These are phyloP conservation scores for Suillus sp. DNA, from an alignment of 768 basidiomycete genomes.

Conservation along the genomic window DNA sequence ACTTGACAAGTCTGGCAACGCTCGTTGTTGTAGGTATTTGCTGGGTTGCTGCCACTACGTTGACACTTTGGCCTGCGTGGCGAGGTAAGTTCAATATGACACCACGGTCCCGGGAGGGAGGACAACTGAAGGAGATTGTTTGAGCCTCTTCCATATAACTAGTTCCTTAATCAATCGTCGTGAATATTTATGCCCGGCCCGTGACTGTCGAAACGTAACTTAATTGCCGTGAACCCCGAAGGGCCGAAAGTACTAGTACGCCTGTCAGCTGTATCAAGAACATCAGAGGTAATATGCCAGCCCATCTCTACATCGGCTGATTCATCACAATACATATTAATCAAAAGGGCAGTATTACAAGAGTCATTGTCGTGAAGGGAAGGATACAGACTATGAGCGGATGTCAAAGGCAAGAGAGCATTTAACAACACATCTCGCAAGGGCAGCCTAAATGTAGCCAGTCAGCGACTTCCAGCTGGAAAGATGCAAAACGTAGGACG, in stretches of 20 bases:
- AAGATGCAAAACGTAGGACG: constrained; percentile 25
- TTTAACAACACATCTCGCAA: constrained; percentile 54
- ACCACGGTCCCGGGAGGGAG: not conserved
- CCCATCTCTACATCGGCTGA: not conserved
- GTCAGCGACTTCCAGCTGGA: not conserved
- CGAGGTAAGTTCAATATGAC: not conserved
- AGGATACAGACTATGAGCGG: not conserved
- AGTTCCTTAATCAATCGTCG: too few species aligned
- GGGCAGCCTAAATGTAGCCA: constrained; percentile 57
- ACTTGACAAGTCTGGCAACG: not conserved
- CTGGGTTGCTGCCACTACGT: constrained; percentile 3
- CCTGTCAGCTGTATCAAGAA: not conserved
- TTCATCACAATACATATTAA: not conserved
- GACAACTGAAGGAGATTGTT: too few species aligned
- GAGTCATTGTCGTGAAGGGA: not conserved
- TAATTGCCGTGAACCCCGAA: not conserved
- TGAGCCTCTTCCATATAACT: not conserved
- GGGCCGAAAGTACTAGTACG: not conserved
- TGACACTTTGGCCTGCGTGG: constrained; percentile 11
- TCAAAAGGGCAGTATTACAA: not conserved
- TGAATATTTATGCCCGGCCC: not conserved
- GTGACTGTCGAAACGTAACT: not conserved
- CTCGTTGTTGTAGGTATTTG: constrained; percentile 4
- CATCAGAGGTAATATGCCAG: not conserved
- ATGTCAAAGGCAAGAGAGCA: not conserved